phyloP scores from a whole-genome alignment of 306 rosid genomes.

The Inga laurina region DNA sequence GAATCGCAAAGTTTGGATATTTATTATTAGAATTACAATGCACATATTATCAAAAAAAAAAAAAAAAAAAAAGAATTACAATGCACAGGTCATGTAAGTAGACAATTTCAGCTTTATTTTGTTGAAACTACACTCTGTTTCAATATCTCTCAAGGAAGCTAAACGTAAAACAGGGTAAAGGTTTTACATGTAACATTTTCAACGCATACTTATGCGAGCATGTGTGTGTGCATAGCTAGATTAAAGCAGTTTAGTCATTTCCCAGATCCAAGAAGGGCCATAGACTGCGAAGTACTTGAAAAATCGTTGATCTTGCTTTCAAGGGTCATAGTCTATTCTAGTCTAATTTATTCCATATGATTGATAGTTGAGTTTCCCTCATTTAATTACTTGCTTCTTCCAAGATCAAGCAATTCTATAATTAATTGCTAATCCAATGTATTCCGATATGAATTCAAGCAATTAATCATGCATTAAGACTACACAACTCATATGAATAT shows the following conservation, averaged over 20 bases:
- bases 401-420: too few species aligned
- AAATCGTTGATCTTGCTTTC: too few species aligned
- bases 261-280: not conserved
- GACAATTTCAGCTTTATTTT: not conserved
- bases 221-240: not conserved
- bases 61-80: too few species aligned
- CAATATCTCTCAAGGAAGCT: not conserved
- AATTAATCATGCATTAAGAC: too few species aligned
- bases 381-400: too few species aligned
- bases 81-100: not conserved
- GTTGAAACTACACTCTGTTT: not conserved
- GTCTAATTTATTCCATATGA: too few species aligned
- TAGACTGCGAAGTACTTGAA: not conserved
- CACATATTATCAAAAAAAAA: too few species aligned
- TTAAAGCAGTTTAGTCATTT: not conserved
- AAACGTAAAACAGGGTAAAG: not conserved
- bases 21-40: not conserved
- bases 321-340: too few species aligned
- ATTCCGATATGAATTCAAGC: too few species aligned
- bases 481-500: too few species aligned
- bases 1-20: not conserved
- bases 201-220: not conserved
- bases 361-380: too few species aligned
- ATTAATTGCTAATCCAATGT: too few species aligned
- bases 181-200: not conserved